Conservation (phyloP, 805 yeast genomes). For the Candida takata region DNA sequence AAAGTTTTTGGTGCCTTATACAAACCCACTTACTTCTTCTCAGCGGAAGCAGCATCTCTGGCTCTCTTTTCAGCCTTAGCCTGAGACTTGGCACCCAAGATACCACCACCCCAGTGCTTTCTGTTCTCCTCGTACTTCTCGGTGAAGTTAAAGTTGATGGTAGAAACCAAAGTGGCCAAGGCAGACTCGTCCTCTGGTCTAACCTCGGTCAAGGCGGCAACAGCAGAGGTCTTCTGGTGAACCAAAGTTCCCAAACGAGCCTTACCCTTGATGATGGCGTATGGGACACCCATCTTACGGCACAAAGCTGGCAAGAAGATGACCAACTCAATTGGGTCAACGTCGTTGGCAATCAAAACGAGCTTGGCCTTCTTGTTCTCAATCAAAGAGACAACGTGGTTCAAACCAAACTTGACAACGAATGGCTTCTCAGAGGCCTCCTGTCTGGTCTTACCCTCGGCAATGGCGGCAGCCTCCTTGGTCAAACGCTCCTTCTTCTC, state of each 20-base stretch:
- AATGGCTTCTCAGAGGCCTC: conserved; percentile 96
- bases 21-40: conserved; percentile 11
- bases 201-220: conserved; percentile 95
- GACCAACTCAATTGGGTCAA: conserved; percentile 97
- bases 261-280: conserved; percentile 97
- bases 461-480: conserved; percentile 98
- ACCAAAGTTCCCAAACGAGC: conserved; percentile 97
- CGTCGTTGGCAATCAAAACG: conserved; percentile 97
- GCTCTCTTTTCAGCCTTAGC: conserved; percentile 51
- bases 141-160: conserved; percentile 87
- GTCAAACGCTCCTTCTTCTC: conserved; percentile 99
- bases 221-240: conserved; percentile 96
- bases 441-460: conserved; percentile 95
- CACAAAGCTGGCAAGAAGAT: conserved; percentile 97
- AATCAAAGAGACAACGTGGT: conserved; percentile 95
- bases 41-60: conserved; percentile 12
- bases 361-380: conserved; percentile 99
- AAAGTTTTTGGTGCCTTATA: background rate
- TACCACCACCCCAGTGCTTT: conserved; percentile 99
- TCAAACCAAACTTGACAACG: conserved; percentile 96
- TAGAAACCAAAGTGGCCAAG: conserved; percentile 85
- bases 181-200: conserved; percentile 91
- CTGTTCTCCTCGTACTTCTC: conserved; percentile 93
- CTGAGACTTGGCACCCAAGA: conserved; percentile 90
- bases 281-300: conserved; percentile 99